Conservation (phyloP, 257 asterid species). For the Echites panduratus region DNA sequence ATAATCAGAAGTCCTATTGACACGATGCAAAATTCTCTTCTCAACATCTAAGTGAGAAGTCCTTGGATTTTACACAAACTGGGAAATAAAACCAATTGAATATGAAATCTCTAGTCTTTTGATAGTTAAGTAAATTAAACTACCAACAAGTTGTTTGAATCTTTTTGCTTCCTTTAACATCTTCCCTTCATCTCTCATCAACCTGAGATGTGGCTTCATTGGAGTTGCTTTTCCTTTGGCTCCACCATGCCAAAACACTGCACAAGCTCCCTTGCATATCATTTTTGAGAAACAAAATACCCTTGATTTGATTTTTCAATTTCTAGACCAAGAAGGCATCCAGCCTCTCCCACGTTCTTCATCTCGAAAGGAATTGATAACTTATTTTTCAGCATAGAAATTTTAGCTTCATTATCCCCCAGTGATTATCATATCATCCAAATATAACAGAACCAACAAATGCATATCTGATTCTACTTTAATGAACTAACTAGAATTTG, state of each 20-base stretch:
- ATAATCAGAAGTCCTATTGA: too few relatives aligned
- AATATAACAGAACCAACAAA: too few relatives aligned
- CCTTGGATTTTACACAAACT: too few relatives aligned
- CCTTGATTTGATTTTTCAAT: constrained; percentile 8
- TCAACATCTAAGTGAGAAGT: not conserved
- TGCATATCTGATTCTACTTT: too few relatives aligned
- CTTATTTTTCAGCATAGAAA: not conserved
- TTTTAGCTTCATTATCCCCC: not conserved
- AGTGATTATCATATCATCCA: too few relatives aligned
- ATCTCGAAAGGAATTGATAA: constrained; percentile 10
- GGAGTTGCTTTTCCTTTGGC: constrained; percentile 24
- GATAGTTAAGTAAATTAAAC: too few relatives aligned
- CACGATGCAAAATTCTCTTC: too few relatives aligned
- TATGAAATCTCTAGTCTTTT: too few relatives aligned
- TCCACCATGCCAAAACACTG: constrained; percentile 23
- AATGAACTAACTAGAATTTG: constrained; percentile 11
- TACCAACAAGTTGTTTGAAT: too few relatives aligned
- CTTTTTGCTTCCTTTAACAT: constrained; percentile 12
- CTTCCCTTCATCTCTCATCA: constrained; percentile 18
- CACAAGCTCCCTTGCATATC: constrained; percentile 16
- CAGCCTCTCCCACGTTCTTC: constrained; percentile 18
- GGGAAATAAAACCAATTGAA: too few relatives aligned
- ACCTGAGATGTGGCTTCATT: too few relatives aligned
- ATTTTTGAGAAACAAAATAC: constrained; percentile 20
- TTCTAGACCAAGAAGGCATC: too few relatives aligned